Evolutionary conservation across 2,329 filamentous ascomycete genomes (phyloP), one percentile per base, ranked within the genome.

Genomic region (Neodidymelliopsis sp.): DNA sequence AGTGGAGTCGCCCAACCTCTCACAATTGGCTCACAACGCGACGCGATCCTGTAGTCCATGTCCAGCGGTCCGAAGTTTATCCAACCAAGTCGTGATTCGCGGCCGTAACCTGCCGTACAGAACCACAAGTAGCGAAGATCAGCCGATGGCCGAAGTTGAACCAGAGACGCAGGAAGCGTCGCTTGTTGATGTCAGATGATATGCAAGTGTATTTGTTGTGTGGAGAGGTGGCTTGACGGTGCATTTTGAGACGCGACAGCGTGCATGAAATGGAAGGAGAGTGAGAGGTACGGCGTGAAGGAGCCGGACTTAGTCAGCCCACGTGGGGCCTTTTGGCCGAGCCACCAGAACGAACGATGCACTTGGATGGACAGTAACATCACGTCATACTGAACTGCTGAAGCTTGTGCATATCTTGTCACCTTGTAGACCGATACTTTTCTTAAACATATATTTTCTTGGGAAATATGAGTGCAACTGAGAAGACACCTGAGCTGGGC

Each of bases 401-500:
- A 22, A 15, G 11, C 30, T 31, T 30, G 7, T 28, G 16, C 31
- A 20, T 27, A 8, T 6, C 12, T 35, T 30, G 18, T 22, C 10
- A 22, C 19, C 18, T 34, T 29, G n/a, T n/a, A n/a, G n/a, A n/a
- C n/a, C n/a, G n/a, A n/a, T n/a, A n/a, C n/a, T n/a, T n/a, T n/a
- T n/a, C n/a, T n/a, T n/a, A n/a, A n/a, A n/a, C n/a, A n/a, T n/a
- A n/a, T n/a, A n/a, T n/a, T n/a, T n/a, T n/a, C n/a, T n/a, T n/a
- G n/a, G n/a, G n/a, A n/a, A n/a, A n/a, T n/a, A 64, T 66, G 61
- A 47, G 38, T 47, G 33, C 47, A 31, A 45, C 60, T 34, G 50
- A 55, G 24, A 39, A 58, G 6, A 56, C 65, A 12, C 51, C 53
- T 23, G 45, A 61, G 51, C 55, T 73, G 39, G 61, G 70, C 43